phyloP scores from a whole-genome alignment of 2,329 filamentous ascomycete species.

The Fusarium sp. region DNA sequence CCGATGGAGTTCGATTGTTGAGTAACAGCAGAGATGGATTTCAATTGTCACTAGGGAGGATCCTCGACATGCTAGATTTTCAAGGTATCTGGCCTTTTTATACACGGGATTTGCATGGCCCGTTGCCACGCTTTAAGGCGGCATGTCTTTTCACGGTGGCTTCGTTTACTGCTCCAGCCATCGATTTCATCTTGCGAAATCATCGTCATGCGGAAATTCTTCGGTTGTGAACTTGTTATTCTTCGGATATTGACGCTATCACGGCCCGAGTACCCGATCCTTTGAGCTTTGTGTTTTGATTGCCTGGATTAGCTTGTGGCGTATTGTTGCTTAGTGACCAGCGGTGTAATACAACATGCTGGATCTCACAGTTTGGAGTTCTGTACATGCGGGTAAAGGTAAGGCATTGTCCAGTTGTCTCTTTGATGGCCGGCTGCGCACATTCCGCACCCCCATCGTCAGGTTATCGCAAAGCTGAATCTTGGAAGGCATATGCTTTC shows the following conservation, averaged over 20 bases:
- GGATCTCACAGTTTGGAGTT: not conserved
- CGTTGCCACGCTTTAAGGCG: slow-evolving; percentile 7
- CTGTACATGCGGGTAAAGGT: not conserved
- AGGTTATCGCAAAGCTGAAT: not conserved
- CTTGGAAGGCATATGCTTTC: not conserved
- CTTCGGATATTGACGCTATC: slow-evolving; percentile 42
- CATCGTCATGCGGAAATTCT: slow-evolving; percentile 39
- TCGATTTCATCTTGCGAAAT: slow-evolving; percentile 18
- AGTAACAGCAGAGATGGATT: not conserved
- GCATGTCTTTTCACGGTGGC: slow-evolving; percentile 6
- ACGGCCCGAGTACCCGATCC: slow-evolving; percentile 41
- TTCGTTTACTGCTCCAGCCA: slow-evolving; percentile 16
- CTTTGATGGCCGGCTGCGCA: not conserved
- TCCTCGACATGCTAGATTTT: slow-evolving; percentile 9
- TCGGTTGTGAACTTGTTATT: slow-evolving; percentile 40
- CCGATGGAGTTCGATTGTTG: not conserved
- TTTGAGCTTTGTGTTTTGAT: slow-evolving; percentile 9
- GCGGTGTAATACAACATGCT: not conserved
- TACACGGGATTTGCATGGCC: slow-evolving; percentile 12
- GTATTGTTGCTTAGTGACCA: slow-evolving; percentile 3
- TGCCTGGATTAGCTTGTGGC: slow-evolving; percentile 8
- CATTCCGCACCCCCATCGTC: not conserved
- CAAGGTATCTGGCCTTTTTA: slow-evolving; percentile 20
- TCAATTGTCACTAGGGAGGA: slow-evolving; percentile 5
- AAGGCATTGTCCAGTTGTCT: not conserved